Percentiles rank a stretch among this genome's conserved stretches.
Conservation (phyloP, 163 green algal species). For the Chloromonas sp. region DNA sequence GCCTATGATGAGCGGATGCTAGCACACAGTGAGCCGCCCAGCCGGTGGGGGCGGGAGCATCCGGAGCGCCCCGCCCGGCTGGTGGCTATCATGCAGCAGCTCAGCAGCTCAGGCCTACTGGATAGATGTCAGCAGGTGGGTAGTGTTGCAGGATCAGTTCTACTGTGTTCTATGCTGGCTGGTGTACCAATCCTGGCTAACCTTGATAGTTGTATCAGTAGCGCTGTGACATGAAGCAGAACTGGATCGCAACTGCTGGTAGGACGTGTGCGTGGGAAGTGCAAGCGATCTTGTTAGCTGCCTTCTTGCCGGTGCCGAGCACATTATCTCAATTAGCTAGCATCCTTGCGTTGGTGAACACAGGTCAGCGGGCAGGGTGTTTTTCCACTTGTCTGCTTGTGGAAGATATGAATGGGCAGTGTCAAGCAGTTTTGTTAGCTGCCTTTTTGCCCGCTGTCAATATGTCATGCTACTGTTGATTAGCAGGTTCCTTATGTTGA, state of each 20-base stretch:
- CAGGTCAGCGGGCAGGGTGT: no score
- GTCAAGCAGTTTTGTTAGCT: not conserved
- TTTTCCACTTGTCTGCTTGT: no score
- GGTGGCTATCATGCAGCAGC: slow-evolving; percentile 54
- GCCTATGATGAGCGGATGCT: slow-evolving; percentile 28
- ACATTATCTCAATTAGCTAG: no score
- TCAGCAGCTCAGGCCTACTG: slow-evolving; percentile 46
- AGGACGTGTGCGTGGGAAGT: not conserved
- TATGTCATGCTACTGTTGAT: not conserved
- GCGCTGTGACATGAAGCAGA: no score
- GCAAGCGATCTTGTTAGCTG: not conserved
- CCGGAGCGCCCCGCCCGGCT: slow-evolving; percentile 68
- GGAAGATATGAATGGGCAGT: not conserved
- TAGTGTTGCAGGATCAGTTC: not conserved
- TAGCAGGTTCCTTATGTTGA: not conserved
- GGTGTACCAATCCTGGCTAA: no score
- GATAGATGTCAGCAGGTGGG: slow-evolving; percentile 20
- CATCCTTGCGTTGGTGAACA: no score
- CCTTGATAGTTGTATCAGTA: no score
- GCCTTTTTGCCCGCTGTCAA: not conserved
- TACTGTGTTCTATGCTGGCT: no score
- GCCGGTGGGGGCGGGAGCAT: slow-evolving; percentile 33
- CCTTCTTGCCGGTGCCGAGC: not conserved
- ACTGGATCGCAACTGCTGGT: no score
- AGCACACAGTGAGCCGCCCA: slow-evolving; percentile 14